Conservation (phyloP, 257 asterid genomes). For the Solanum habrochaites region DNA sequence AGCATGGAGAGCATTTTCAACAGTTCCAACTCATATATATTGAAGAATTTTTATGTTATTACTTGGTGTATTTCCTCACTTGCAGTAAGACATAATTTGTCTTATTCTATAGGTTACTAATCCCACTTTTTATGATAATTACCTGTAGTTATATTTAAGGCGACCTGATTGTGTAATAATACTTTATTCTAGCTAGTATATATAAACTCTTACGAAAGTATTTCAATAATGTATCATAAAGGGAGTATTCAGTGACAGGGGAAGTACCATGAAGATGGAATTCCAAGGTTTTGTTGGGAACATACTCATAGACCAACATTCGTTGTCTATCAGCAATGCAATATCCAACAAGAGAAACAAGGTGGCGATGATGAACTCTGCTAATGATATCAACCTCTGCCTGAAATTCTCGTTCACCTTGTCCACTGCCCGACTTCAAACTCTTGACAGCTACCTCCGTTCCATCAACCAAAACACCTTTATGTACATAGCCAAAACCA, state of each 20-base stretch:
- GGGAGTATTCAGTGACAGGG: not conserved
- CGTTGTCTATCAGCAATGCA: slow-evolving; percentile 59
- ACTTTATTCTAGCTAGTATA: not conserved
- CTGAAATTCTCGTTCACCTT: slow-evolving; percentile 88
- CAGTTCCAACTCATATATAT: not conserved
- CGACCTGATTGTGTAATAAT: not conserved
- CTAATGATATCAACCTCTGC: slow-evolving; percentile 96
- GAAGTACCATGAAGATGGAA: slow-evolving; percentile 71
- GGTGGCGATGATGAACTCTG: slow-evolving; percentile 93
- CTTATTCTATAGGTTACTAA: not conserved
- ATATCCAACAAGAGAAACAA: slow-evolving; percentile 89
- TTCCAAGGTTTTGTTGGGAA: slow-evolving; percentile 67
- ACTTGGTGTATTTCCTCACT: not conserved
- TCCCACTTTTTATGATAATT: not conserved
- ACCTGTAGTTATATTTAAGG: not conserved
- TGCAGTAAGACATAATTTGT: not conserved
- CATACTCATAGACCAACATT: slow-evolving; percentile 78
- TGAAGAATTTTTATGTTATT: not conserved
- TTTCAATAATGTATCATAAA: not conserved
- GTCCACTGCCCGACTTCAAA: slow-evolving; percentile 82
- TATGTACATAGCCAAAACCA: slow-evolving; percentile 82
- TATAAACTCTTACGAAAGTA: not conserved
- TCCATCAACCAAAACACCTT: slow-evolving; percentile 49
- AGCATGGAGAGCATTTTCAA: not conserved
- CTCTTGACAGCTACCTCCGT: slow-evolving; percentile 77